Evolutionary conservation across 106 monocot genomes (phyloP).

Genomic region (Triglochin maritima): DNA sequence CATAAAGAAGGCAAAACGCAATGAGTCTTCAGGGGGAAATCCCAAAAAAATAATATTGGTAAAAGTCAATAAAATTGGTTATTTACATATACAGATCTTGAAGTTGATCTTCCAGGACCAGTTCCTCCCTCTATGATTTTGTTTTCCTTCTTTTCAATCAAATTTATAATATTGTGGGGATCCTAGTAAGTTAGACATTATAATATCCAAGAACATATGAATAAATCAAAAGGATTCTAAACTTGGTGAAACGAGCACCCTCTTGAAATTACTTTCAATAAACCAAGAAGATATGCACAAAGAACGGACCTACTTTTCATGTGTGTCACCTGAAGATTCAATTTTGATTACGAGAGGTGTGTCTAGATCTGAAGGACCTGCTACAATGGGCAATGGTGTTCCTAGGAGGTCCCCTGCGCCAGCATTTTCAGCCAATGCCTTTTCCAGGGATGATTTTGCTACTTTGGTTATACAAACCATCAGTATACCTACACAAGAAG

Average conservation of each 20-base stretch:
- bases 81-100: no score
- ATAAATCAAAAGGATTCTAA: no score
- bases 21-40: no score
- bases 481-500: constrained; percentile 41
- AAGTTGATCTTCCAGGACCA: no score
- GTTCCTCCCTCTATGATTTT: not conserved
- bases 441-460: constrained; percentile 79
- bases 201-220: no score
- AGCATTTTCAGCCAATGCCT: constrained; percentile 74
- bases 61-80: no score
- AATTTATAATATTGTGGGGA: not conserved
- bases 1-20: no score
- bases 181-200: no score
- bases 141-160: not conserved
- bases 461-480: constrained; percentile 80
- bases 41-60: no score
- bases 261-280: not conserved
- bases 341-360: constrained; percentile 73
- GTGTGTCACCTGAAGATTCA: constrained; percentile 29
- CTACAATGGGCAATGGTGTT: constrained; percentile 43
- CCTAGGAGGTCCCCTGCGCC: constrained; percentile 37
- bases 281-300: not conserved
- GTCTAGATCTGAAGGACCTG: constrained; percentile 24
- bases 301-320: constrained; percentile 1
- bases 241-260: no score